These are phyloP conservation scores for Sphagnum contortum DNA, from an alignment of 225 moss, liverwort and hornwort species.

Conservation along the genomic window DNA sequence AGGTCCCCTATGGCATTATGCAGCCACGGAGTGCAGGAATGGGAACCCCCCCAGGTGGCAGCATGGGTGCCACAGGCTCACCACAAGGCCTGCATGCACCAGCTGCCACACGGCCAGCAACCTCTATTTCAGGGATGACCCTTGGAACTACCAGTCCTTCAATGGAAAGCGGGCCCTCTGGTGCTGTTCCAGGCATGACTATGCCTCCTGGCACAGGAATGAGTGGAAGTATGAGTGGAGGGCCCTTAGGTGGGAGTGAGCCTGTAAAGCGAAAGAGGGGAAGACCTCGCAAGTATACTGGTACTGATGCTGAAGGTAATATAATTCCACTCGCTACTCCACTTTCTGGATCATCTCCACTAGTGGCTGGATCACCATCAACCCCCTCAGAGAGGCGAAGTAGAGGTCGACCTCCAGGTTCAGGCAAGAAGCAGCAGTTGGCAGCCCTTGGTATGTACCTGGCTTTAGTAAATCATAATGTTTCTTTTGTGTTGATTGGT, in stretches of 20 bases:
- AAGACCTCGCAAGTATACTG: constrained; percentile 80
- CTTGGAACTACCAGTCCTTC: constrained; percentile 17
- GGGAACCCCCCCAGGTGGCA: constrained; percentile 4
- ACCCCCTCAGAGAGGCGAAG: constrained; percentile 77
- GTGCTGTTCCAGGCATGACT: constrained; percentile 39
- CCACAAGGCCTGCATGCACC: constrained; percentile 8
- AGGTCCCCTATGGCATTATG: too few species aligned
- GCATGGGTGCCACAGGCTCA: background rate
- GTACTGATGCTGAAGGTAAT: constrained; percentile 27
- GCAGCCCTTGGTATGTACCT: constrained; percentile 37
- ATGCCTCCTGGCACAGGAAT: constrained; percentile 26
- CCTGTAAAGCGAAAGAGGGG: constrained; percentile 90
- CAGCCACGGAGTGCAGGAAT: too few species aligned
- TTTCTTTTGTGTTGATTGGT: too few species aligned
- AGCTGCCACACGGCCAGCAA: constrained; percentile 23
- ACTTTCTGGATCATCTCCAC: constrained; percentile 25
- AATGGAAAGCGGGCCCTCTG: constrained; percentile 22
- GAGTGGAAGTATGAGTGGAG: constrained; percentile 30
- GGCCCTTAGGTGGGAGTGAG: constrained; percentile 34
- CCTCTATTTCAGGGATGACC: constrained; percentile 23
- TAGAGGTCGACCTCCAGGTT: constrained; percentile 91
- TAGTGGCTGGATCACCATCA: constrained; percentile 29
- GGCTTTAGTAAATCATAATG: too few species aligned
- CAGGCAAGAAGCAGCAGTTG: constrained; percentile 64
- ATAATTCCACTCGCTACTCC: constrained; percentile 33